A percentile compares a stretch with the other conserved stretches of the same genome.
Evolutionary conservation across 305 asterid genomes (phyloP).

Genomic region (Plantago rigida): DNA sequence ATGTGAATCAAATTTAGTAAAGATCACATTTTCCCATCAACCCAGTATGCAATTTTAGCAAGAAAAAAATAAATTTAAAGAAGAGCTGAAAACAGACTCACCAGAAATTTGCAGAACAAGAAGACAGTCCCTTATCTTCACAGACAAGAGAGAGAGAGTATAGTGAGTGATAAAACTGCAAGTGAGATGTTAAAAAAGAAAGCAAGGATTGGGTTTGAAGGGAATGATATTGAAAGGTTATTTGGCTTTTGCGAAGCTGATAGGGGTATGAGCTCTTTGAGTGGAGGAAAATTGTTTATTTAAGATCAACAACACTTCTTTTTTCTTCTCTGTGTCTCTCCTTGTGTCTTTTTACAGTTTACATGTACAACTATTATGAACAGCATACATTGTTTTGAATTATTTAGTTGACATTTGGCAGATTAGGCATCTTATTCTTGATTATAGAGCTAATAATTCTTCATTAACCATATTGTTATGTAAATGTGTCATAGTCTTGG

Average conservation of each 20-base stretch:
- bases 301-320: not conserved
- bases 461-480: not conserved
- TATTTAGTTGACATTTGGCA: not conserved
- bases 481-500: no score
- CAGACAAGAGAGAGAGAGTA: constrained; percentile 19
- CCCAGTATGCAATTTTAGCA: not conserved
- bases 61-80: not conserved
- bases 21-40: not conserved
- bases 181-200: constrained; percentile 23
- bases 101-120: constrained; percentile 21
- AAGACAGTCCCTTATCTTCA: constrained; percentile 11
- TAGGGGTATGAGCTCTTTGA: constrained; percentile 54
- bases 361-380: no score
- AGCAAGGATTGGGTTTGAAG: constrained; percentile 19
- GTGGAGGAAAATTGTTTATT: constrained; percentile 62
- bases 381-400: not conserved
- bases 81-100: constrained; percentile 13
- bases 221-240: constrained; percentile 23
- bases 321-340: not conserved
- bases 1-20: not conserved
- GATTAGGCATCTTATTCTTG: not conserved
- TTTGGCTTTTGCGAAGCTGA: constrained; percentile 63
- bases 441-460: not conserved
- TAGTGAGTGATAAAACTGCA: constrained; percentile 20
- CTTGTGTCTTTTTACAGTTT: no score